Conservation (phyloP, 208 protist genomes). For the Wallacemonas collosoma region DNA sequence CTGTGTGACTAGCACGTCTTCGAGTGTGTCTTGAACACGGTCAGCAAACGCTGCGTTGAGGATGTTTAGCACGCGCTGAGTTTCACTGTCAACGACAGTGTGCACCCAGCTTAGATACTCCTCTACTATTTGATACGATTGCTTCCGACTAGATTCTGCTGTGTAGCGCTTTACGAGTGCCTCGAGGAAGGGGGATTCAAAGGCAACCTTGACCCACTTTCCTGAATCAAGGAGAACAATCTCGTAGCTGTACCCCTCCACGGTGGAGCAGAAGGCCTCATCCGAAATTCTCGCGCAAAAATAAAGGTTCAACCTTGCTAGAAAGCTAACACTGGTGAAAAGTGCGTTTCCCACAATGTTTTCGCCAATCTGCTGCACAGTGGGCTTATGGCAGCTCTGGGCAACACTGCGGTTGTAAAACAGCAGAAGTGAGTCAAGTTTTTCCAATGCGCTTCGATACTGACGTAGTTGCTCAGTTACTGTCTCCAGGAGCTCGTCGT, state of each 20-base stretch:
- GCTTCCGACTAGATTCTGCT: constrained; percentile 20
- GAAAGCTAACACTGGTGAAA: background rate
- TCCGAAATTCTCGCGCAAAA: background rate
- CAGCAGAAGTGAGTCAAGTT: constrained; percentile 53
- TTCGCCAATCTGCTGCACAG: constrained; percentile 8
- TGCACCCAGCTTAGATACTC: constrained; percentile 33
- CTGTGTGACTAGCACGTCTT: constrained; percentile 24
- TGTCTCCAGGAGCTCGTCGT: constrained; percentile 32
- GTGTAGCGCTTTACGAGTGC: constrained; percentile 27
- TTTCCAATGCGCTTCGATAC: constrained; percentile 47
- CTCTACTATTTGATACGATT: constrained; percentile 4
- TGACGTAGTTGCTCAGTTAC: constrained; percentile 51
- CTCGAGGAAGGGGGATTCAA: constrained; percentile 33
- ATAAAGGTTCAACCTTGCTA: background rate
- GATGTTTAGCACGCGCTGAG: constrained; percentile 20
- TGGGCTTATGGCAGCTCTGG: constrained; percentile 1
- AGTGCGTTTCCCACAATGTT: background rate
- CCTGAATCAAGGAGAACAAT: constrained; percentile 2
- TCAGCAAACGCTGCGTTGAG: constrained; percentile 25
- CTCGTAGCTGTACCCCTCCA: constrained; percentile 2
- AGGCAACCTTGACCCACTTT: constrained; percentile 10
- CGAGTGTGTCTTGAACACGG: constrained; percentile 28
- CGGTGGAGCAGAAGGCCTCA: background rate
- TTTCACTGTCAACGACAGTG: constrained; percentile 7
- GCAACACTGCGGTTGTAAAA: constrained; percentile 47